Conservation (phyloP, 2,329 filamentous ascomycete species). For the Trichoderma atroviride region DNA sequence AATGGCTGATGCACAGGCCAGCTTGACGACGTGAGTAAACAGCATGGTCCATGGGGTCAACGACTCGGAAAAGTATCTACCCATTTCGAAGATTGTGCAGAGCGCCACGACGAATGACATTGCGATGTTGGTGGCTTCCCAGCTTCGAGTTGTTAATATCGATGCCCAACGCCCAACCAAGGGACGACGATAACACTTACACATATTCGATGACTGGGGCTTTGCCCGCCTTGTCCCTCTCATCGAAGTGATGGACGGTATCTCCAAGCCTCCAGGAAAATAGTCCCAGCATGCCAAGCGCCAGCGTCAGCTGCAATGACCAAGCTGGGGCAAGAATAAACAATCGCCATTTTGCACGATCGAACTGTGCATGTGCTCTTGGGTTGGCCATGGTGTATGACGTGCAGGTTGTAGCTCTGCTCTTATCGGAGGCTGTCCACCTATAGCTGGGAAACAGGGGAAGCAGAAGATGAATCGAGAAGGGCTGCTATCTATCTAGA, state of each 20-base stretch:
- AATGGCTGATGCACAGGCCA: slow-evolving; percentile 50
- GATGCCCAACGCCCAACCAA: background rate
- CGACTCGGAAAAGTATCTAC: slow-evolving; percentile 50
- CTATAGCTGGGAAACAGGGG: background rate
- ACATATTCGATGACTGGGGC: slow-evolving; percentile 52
- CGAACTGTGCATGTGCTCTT: slow-evolving; percentile 56
- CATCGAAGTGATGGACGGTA: slow-evolving; percentile 48
- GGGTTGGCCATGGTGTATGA: slow-evolving; percentile 43
- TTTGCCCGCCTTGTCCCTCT: slow-evolving; percentile 44
- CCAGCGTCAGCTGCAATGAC: slow-evolving; percentile 50
- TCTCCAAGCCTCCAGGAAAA: slow-evolving; percentile 57
- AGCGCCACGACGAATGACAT: slow-evolving; percentile 52
- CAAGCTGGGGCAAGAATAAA: slow-evolving; percentile 53
- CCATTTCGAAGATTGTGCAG: slow-evolving; percentile 52
- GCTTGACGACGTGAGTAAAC: slow-evolving; percentile 54
- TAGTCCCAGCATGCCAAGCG: slow-evolving; percentile 52
- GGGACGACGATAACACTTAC: slow-evolving; percentile 43
- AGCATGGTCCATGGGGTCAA: slow-evolving; percentile 59
- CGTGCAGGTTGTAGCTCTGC: slow-evolving; percentile 8
- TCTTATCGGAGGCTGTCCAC: slow-evolving; percentile 3
- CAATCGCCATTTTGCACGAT: slow-evolving; percentile 55
- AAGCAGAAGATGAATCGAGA: slow-evolving; percentile 3
- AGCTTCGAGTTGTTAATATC: slow-evolving; percentile 42
- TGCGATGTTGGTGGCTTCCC: slow-evolving; percentile 56
- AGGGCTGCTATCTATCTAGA: slow-evolving; percentile 8